These are phyloP conservation scores for Gentiana dahurica DNA, from an alignment of 257 asterid genomes.

Conservation along the genomic window DNA sequence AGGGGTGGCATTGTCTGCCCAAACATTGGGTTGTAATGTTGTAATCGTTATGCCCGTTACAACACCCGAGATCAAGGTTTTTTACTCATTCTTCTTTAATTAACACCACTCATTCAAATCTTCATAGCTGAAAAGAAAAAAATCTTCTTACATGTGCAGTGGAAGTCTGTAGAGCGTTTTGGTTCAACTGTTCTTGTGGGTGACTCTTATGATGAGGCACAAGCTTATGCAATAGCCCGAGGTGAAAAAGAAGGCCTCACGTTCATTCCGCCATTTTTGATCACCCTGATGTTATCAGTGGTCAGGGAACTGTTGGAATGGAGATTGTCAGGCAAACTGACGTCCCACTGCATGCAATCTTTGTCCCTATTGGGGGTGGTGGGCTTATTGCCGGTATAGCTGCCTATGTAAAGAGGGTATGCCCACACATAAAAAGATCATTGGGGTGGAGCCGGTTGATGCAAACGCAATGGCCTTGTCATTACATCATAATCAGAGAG, in stretches of 20 bases:
- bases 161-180: constrained; percentile 76
- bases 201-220: constrained; percentile 92
- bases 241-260: constrained; percentile 59
- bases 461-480: constrained; percentile 96
- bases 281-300: constrained; percentile 84
- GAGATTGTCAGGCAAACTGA: constrained; percentile 73
- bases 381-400: constrained; percentile 98
- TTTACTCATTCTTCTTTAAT: constrained; percentile 1
- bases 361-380: constrained; percentile 98
- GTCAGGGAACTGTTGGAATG: constrained; percentile 98
- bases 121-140: background rate
- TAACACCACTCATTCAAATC: background rate
- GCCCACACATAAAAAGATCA: constrained; percentile 66
- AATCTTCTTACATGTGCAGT: constrained; percentile 23
- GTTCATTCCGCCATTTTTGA: constrained; percentile 87
- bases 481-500: constrained; percentile 63
- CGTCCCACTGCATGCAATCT: constrained; percentile 57
- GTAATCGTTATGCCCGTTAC: constrained; percentile 90
- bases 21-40: constrained; percentile 55
- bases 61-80: constrained; percentile 91
- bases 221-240: constrained; percentile 64
- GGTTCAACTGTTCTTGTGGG: constrained; percentile 92
- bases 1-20: constrained; percentile 86
- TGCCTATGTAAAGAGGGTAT: constrained; percentile 82
- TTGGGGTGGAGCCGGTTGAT: constrained; percentile 90